These are phyloP conservation scores for Rhizomucor pusillus DNA, from an alignment of 371 early-diverging fungal species.

Conservation along the genomic window DNA sequence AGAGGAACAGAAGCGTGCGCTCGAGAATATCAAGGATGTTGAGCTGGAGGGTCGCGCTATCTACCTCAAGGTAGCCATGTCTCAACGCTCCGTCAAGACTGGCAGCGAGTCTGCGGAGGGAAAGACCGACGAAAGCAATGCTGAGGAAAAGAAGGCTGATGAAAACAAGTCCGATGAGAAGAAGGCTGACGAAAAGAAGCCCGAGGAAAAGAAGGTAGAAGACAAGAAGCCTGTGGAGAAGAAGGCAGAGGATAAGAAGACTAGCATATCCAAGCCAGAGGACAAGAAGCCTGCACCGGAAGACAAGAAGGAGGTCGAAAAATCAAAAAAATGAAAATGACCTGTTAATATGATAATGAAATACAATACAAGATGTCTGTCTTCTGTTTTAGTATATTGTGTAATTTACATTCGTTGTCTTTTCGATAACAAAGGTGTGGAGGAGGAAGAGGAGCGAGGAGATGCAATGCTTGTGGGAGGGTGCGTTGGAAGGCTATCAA, in stretches of 20 bases:
- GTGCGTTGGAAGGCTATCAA: not conserved
- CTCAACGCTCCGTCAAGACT: slow-evolving; percentile 21
- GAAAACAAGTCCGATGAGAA: slow-evolving; percentile 11
- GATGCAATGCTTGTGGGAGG: not conserved
- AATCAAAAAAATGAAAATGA: not conserved
- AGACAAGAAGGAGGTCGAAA: not conserved
- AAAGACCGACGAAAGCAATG: slow-evolving; percentile 4
- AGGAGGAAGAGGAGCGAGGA: not conserved
- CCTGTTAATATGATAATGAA: not conserved
- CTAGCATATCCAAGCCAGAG: too few relatives aligned
- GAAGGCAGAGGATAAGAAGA: not conserved
- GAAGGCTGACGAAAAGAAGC: slow-evolving; percentile 14
- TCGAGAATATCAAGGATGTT: slow-evolving; percentile 62
- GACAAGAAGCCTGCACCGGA: not conserved
- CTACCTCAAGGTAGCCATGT: slow-evolving; percentile 74
- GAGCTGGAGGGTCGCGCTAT: slow-evolving; percentile 68
- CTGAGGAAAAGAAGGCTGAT: slow-evolving; percentile 4
- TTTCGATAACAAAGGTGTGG: not conserved
- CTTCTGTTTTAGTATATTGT: too few relatives aligned
- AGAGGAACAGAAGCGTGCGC: slow-evolving; percentile 76
- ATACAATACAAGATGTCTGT: not conserved
- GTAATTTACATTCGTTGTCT: too few relatives aligned
- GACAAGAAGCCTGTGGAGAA: slow-evolving; percentile 12
- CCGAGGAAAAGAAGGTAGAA: slow-evolving; percentile 13
- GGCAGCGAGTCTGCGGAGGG: slow-evolving; percentile 5